Evolutionary conservation across 441 rosid species (phyloP).

Genomic region (Adansonia gregorii): DNA sequence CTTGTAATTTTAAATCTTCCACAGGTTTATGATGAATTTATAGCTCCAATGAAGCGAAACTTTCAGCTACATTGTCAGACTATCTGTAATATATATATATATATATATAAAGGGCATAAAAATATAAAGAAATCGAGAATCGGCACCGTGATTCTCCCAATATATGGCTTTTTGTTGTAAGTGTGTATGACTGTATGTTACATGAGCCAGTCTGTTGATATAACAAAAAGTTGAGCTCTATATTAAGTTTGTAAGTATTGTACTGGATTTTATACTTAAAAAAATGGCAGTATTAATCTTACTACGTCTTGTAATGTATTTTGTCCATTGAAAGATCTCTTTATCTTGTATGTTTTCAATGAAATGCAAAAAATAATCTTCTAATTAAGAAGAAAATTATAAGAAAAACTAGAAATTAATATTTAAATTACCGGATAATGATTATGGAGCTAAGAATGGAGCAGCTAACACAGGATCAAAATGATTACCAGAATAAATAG

Average conservation of each 20-base stretch:
- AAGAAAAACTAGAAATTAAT: background rate
- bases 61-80: slow-evolving; percentile 9
- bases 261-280: background rate
- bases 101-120: background rate
- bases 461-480: background rate
- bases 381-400: background rate
- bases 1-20: slow-evolving; percentile 6
- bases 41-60: slow-evolving; percentile 47
- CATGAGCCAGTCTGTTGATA: background rate
- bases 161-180: background rate
- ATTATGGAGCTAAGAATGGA: background rate
- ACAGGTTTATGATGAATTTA: slow-evolving; percentile 69
- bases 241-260: slow-evolving; percentile 3
- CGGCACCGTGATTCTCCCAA: background rate
- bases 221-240: background rate
- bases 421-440: background rate
- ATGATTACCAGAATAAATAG: background rate
- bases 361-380: background rate
- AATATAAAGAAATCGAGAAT: slow-evolving; percentile 17
- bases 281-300: background rate
- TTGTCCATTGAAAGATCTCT: background rate
- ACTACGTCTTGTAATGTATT: background rate
- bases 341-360: background rate
- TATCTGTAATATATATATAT: slow-evolving; percentile 16
- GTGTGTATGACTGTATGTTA: slow-evolving; percentile 11